Percentiles rank a stretch among this genome's conserved stretches.
These are phyloP conservation scores for Epichloe sp. DNA, from an alignment of 2,329 filamentous ascomycete species.

Conservation along the genomic window DNA sequence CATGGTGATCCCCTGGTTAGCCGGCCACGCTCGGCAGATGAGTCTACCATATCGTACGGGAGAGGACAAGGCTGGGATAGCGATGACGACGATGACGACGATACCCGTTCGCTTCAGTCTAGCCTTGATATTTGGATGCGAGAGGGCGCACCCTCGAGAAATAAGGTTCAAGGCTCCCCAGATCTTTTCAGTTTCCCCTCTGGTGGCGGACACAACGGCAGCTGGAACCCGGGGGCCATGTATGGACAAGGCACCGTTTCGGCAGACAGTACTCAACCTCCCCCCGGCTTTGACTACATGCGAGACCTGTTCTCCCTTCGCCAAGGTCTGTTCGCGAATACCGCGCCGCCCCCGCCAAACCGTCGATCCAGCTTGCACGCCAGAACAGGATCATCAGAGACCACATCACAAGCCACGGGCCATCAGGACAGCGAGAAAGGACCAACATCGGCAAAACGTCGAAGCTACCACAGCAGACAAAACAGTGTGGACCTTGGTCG, in stretches of 20 bases:
- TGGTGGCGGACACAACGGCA: constrained; percentile 16
- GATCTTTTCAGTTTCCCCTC: constrained; percentile 42
- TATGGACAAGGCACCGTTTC: constrained; percentile 22
- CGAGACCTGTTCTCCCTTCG: constrained; percentile 32
- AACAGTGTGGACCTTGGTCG: constrained; percentile 20
- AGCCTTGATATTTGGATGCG: constrained; percentile 46
- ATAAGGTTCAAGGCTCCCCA: constrained; percentile 26
- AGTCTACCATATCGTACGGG: constrained; percentile 28
- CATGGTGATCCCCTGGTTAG: constrained; percentile 14
- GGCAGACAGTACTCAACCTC: constrained; percentile 12
- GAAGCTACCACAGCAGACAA: constrained; percentile 8
- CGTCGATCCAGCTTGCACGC: constrained; percentile 41
- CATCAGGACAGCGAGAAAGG: background rate
- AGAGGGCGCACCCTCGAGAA: constrained; percentile 30
- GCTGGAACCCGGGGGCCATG: constrained; percentile 36
- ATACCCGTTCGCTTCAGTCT: constrained; percentile 30
- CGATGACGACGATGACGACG: constrained; percentile 28
- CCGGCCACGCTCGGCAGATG: constrained; percentile 34
- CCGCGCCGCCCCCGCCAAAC: constrained; percentile 35
- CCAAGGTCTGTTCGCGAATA: constrained; percentile 23
- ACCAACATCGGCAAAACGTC: constrained; percentile 11
- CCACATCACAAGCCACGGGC: constrained; percentile 9
- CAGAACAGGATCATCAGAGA: constrained; percentile 23
- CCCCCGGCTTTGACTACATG: constrained; percentile 26
- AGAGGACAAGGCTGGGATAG: constrained; percentile 31